Evolutionary conservation across 345 rosid species (phyloP), one percentile per base, ranked within the genome.

Genomic region (Bruguiera sexangula): DNA sequence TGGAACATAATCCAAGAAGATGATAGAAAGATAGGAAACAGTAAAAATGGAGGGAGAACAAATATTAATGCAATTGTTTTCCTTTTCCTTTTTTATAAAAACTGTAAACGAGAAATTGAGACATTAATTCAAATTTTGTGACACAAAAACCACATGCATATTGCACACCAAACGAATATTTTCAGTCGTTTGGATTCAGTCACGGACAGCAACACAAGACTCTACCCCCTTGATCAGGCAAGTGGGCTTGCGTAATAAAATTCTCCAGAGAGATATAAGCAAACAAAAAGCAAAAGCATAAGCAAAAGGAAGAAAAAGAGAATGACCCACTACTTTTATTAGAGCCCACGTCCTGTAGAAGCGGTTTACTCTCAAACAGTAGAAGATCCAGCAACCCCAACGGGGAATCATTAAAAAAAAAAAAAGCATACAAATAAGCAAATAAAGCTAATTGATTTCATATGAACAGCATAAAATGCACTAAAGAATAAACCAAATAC

Each of bases 271-370:
- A 32, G 7, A 29, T 22, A 55, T 59, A 58, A 66, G 36, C 32
- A 60, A 69, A 67, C 21, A 62, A 54, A 29, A 51, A 48, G 43
- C 9, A 11, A 51, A 53, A 60, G 24, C 8, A 51, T 60, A 31
- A n/a, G 9, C 46, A 27, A 73, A 26, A 21, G 5, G 19, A 31
- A 8, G 18, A 21, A 29, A 55, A 55, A 52, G 15, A 69, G 24
- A 59, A 24, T 34, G 76, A 69, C 73, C 74, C 72, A 68, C 79
- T 65, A 67, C 53, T 55, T 70, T 20, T 19, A 22, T 63, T 54
- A 70, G 60, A 80, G 69, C 71, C 73, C 62, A 60, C 29, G 32
- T 64, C 59, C 59, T 36, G 66, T 34, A 39, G 76, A 31, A 43
- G 43, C 32, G 19, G 50, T 70, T 70, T 24, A 65, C 6, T 62